Percentiles rank a stretch among this genome's conserved stretches.
phyloP scores from a whole-genome alignment of 2,329 filamentous ascomycete species.

The Paecilomyces formosus region DNA sequence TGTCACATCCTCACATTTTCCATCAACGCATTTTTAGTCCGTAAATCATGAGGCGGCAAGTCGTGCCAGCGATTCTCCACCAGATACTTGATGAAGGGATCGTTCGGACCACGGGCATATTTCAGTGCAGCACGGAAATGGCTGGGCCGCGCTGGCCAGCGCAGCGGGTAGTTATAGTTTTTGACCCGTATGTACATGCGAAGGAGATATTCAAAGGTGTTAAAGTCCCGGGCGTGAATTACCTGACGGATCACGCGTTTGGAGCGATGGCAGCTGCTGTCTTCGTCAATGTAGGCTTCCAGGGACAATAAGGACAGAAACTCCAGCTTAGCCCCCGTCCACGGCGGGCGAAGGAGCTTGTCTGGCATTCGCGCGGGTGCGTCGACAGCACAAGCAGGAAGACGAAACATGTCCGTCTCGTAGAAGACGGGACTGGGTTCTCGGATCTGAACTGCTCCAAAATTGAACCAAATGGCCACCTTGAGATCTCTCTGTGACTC shows the following conservation, averaged over 20 bases:
- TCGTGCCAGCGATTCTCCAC: slow-evolving; percentile 25
- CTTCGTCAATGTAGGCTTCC: slow-evolving; percentile 31
- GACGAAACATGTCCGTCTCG: slow-evolving; percentile 26
- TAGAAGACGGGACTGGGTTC: slow-evolving; percentile 17
- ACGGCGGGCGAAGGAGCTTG: slow-evolving; percentile 29
- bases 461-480: slow-evolving; percentile 31
- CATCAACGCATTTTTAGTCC: slow-evolving; percentile 18
- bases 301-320: slow-evolving; percentile 29
- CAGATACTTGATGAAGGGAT: slow-evolving; percentile 28
- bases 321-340: slow-evolving; percentile 31
- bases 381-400: slow-evolving; percentile 21
- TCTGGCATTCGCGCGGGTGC: slow-evolving; percentile 29
- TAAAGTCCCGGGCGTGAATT: slow-evolving; percentile 26
- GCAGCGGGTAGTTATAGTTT: slow-evolving; percentile 22
- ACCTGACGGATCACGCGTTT: slow-evolving; percentile 23
- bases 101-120: slow-evolving; percentile 17
- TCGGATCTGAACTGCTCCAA: slow-evolving; percentile 28
- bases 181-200: slow-evolving; percentile 20
- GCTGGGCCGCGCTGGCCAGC: slow-evolving; percentile 25
- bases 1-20: slow-evolving; percentile 6
- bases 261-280: slow-evolving; percentile 20
- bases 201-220: slow-evolving; percentile 24
- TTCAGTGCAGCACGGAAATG: slow-evolving; percentile 25
- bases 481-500: slow-evolving; percentile 13
- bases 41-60: slow-evolving; percentile 14